Evolutionary conservation across 2,329 filamentous ascomycete genomes (phyloP), one percentile per base, ranked within the genome.

Genomic region (Ophiostoma perfectum): DNA sequence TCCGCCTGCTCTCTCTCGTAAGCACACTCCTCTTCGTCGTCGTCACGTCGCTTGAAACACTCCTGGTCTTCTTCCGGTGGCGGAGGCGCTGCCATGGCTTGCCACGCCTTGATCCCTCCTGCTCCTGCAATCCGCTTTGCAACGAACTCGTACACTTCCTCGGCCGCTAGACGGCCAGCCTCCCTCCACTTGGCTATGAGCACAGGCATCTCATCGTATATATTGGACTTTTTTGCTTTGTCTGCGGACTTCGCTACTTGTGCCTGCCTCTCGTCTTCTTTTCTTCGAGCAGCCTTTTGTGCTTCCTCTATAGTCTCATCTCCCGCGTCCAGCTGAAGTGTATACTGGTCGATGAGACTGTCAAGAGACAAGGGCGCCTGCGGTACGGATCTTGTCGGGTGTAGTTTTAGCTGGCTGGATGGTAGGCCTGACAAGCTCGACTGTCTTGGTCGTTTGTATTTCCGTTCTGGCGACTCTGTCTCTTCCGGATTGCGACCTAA

Each of bases 81-180:
- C 4, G 72, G 75, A 49, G 66, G 66, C 47, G 68, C 70, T 49
- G 72, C 58, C 71, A 67, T 75, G 55, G 70, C 74, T 67, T 72
- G 68, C 78, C 75, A 76, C 0, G 74, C 74, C 67, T 68, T 72
- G 36, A 69, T 72, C 1, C 74, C 75, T 3, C 72, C 83, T 1
- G 70, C 69, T 2, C 67, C 67, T 81, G 67, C 86, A 78, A 75
- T 73, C 39, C 75, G 65, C 14, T 88, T 86, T 71, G 83, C 82
- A 36, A 88, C 86, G 27, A 80, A 78, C 38, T 78, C 81, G 75
- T 89, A 91, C 11, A 91, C 78, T 73, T 90, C 87, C 72, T 92
- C 89, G 0, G 89, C 89, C 6, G 87, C 88, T 65, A 81, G 78
- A 71, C 88, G 82, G 70, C 84, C 85, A 18, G 86, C 84, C 0